Evolutionary conservation across 768 basidiomycete genomes (phyloP).

Genomic region (Panus rudis): DNA sequence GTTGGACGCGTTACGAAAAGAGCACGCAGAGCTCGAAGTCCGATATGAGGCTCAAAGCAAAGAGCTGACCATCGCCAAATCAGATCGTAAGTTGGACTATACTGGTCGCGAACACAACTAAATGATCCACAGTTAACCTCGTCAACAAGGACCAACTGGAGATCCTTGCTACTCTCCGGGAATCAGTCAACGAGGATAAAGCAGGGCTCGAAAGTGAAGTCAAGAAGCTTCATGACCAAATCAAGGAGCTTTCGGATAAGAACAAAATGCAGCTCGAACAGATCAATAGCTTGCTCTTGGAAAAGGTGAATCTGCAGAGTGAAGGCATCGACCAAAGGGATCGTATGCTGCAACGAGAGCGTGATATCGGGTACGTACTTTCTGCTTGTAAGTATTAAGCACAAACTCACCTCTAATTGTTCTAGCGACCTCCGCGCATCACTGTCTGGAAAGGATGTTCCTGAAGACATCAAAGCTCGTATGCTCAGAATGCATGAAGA

Average conservation of each 20-base stretch:
- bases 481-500: constrained; percentile 75
- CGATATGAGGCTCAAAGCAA: constrained; percentile 51
- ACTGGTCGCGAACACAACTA: neutral
- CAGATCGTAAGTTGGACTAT: constrained; percentile 55
- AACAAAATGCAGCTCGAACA: constrained; percentile 89
- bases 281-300: constrained; percentile 75
- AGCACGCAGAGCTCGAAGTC: constrained; percentile 66
- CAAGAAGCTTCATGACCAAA: constrained; percentile 53
- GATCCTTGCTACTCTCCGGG: constrained; percentile 77
- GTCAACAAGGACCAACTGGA: constrained; percentile 93
- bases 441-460: constrained; percentile 69
- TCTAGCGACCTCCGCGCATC: constrained; percentile 73
- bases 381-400: neutral
- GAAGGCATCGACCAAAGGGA: constrained; percentile 90
- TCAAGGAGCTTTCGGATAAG: constrained; percentile 72
- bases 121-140: constrained; percentile 58
- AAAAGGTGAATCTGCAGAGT: constrained; percentile 86
- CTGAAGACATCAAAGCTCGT: constrained; percentile 74
- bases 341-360: constrained; percentile 77
- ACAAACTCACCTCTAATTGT: neutral
- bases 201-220: constrained; percentile 64
- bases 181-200: constrained; percentile 87
- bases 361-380: constrained; percentile 64
- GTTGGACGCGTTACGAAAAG: constrained; percentile 62
- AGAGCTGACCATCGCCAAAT: constrained; percentile 78